Conservation (phyloP, 352 stramenopile species). For the Phytophthora quininea region DNA sequence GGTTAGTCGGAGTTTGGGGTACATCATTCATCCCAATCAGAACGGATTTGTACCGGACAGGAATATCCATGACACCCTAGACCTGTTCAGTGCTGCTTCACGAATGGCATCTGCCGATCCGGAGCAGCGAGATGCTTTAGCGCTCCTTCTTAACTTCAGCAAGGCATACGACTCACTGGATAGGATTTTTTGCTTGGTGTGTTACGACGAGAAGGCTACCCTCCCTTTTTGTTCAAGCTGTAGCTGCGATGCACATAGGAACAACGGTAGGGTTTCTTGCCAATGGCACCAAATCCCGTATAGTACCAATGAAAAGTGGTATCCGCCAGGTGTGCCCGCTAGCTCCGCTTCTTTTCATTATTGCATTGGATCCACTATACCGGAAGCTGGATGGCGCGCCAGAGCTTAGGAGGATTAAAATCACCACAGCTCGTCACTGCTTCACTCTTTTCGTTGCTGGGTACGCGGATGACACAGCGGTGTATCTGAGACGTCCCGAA, state of each 20-base stretch:
- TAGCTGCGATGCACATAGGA: background rate
- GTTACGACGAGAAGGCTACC: too few relatives aligned
- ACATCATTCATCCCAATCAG: background rate
- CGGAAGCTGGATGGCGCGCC: background rate
- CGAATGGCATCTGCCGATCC: background rate
- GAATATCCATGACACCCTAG: background rate
- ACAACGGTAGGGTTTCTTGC: conserved; percentile 2
- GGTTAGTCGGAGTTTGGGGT: background rate
- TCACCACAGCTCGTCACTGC: too few relatives aligned
- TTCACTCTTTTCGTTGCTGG: background rate
- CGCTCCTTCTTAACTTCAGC: conserved; percentile 7
- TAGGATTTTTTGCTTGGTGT: too few relatives aligned
- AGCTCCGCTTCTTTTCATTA: conserved; percentile 6
- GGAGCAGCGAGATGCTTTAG: background rate
- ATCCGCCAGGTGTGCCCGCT: conserved; percentile 14
- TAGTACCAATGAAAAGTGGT: background rate
- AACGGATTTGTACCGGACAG: conserved; percentile 9
- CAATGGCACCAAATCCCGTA: background rate
- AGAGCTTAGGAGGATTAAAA: too few relatives aligned
- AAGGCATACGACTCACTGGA: conserved; percentile 22
- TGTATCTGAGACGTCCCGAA: background rate
- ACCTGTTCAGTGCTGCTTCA: background rate
- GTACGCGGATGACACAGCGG: conserved; percentile 8
- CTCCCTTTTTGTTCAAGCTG: background rate
- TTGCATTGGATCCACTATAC: conserved; percentile 5